phyloP scores from a whole-genome alignment of 345 rosid species.

The Kandelia obovata region DNA sequence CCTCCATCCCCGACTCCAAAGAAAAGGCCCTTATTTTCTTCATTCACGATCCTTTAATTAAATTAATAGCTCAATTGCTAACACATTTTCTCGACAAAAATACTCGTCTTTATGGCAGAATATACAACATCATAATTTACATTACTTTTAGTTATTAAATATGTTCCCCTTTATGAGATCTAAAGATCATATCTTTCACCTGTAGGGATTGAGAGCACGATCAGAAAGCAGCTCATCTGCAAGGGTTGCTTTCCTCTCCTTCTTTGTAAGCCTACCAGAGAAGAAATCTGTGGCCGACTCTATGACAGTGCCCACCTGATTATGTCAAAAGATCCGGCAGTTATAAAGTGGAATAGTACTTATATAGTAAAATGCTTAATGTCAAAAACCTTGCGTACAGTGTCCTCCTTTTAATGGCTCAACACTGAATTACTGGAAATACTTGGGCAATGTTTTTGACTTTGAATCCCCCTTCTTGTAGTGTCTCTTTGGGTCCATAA shows the following conservation, averaged over 20 bases:
- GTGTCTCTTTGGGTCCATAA: constrained; percentile 76
- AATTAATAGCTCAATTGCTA: too few relatives aligned
- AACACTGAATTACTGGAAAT: constrained; percentile 60
- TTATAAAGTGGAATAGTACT: neutral
- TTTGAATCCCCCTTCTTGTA: constrained; percentile 67
- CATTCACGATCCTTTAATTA: too few relatives aligned
- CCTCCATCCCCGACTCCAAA: too few relatives aligned
- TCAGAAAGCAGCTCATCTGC: constrained; percentile 87
- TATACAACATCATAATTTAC: neutral
- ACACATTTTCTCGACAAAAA: too few relatives aligned
- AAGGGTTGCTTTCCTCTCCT: constrained; percentile 73
- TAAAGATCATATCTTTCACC: constrained; percentile 33
- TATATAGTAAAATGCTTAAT: neutral
- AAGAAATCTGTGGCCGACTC: constrained; percentile 64
- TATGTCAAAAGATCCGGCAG: constrained; percentile 1
- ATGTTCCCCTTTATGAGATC: neutral
- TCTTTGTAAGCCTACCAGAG: constrained; percentile 63
- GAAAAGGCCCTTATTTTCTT: too few relatives aligned
- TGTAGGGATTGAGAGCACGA: constrained; percentile 45
- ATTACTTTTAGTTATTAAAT: neutral
- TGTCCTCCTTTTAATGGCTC: neutral
- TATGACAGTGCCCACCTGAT: constrained; percentile 79
- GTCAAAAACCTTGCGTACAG: neutral
- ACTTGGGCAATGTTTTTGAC: constrained; percentile 60
- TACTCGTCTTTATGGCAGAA: too few relatives aligned